Conservation (phyloP, 805 yeast genomes). For the Nakazawaea sp. region DNA sequence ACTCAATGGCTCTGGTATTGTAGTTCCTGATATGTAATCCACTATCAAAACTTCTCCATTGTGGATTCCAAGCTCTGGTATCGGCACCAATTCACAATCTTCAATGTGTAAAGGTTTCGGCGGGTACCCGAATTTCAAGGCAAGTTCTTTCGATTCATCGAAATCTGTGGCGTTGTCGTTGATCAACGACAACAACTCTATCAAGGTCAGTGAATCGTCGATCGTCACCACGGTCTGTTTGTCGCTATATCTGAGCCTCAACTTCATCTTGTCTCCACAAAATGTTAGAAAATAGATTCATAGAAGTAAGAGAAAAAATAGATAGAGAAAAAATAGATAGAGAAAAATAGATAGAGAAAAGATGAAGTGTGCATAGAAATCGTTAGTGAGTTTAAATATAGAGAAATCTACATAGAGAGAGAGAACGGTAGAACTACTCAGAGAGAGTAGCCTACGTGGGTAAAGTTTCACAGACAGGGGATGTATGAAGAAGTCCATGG, state of each 20-base stretch:
- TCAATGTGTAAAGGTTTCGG: constrained; percentile 36
- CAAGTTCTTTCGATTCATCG: constrained; percentile 9
- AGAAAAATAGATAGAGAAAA: too few relatives aligned
- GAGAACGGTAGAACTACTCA: too few relatives aligned
- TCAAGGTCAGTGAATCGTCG: constrained; percentile 1
- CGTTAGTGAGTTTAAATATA: too few relatives aligned
- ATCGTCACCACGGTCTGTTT: not conserved
- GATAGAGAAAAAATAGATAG: too few relatives aligned
- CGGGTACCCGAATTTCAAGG: constrained; percentile 54
- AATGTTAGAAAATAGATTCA: not conserved
- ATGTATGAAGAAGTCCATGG: too few relatives aligned
- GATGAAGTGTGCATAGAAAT: too few relatives aligned
- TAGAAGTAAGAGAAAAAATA: not conserved
- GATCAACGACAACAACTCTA: constrained; percentile 2
- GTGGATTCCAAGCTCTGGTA: constrained; percentile 39
- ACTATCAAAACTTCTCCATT: constrained; percentile 55
- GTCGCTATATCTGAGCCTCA: not conserved
- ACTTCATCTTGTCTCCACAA: not conserved
- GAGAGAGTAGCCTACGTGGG: too few relatives aligned
- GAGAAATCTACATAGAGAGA: too few relatives aligned
- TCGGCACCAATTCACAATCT: constrained; percentile 14
- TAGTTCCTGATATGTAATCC: constrained; percentile 15
- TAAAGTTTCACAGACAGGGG: too few relatives aligned
- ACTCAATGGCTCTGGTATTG: constrained; percentile 7
- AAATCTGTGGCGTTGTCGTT: constrained; percentile 1